These are phyloP conservation scores for Metroxylon sagu DNA, from an alignment of 176 grass and related monocot species.

Conservation along the genomic window DNA sequence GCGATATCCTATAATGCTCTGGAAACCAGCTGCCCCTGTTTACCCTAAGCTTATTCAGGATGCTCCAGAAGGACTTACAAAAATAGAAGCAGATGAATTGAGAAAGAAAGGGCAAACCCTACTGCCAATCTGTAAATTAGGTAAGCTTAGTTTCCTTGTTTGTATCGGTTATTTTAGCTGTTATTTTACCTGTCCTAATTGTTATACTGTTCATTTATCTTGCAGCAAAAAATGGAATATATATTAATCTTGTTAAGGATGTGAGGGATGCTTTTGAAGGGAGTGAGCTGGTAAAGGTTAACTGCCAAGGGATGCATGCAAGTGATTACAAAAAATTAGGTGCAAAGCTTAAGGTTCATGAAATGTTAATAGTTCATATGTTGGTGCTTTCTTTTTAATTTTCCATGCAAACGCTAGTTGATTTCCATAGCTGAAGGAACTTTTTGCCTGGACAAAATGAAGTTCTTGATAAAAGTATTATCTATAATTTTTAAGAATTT, in stretches of 20 bases:
- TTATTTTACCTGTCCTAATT: not conserved
- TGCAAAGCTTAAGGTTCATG: slow-evolving; percentile 76
- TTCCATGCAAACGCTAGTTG: no score
- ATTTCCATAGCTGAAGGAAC: no score
- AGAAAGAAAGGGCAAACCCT: slow-evolving; percentile 61
- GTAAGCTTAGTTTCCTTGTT: slow-evolving; percentile 33
- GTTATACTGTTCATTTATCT: slow-evolving; percentile 14
- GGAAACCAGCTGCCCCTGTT: slow-evolving; percentile 85
- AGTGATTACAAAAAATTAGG: slow-evolving; percentile 99
- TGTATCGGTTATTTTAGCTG: slow-evolving; percentile 1
- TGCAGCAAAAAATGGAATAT: slow-evolving; percentile 95
- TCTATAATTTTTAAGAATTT: no score
- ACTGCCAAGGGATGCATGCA: slow-evolving; percentile 81
- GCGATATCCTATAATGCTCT: slow-evolving; percentile 87
- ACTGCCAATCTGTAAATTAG: slow-evolving; percentile 90
- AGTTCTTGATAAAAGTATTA: no score
- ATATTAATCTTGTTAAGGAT: slow-evolving; percentile 82
- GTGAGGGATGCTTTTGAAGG: slow-evolving; percentile 78
- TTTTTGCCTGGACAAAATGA: no score
- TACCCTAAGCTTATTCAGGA: slow-evolving; percentile 90
- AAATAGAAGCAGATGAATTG: slow-evolving; percentile 73
- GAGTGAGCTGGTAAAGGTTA: slow-evolving; percentile 67
- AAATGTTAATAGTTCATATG: not conserved
- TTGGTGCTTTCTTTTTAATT: no score
- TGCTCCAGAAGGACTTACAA: slow-evolving; percentile 76